Evolutionary conservation across 306 rosid species (phyloP).

Genomic region (Macrotyloma uniflorum): DNA sequence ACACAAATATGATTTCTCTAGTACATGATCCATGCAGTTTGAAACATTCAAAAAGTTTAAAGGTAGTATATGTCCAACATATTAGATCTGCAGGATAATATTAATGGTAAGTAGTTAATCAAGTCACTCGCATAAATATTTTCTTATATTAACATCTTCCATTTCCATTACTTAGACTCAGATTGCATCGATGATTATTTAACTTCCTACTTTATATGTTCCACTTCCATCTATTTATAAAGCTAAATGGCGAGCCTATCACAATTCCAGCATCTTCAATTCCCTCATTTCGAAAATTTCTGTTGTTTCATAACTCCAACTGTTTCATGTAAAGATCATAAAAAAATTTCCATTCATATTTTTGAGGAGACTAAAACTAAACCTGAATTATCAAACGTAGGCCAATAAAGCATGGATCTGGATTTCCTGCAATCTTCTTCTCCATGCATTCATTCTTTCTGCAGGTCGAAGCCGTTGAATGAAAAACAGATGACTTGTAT

Average conservation of each 20-base stretch:
- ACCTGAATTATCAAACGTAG: not conserved
- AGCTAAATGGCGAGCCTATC: not conserved
- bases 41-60: not conserved
- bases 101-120: not conserved
- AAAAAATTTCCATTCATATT: not conserved
- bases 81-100: not conserved
- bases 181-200: not conserved
- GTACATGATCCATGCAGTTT: not conserved
- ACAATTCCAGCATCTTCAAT: not conserved
- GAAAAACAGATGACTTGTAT: not conserved
- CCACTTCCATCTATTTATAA: not conserved
- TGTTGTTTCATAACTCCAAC: not conserved
- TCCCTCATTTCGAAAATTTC: not conserved
- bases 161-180: not conserved
- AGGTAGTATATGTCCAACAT: not conserved
- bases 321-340: not conserved
- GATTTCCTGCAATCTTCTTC: not conserved
- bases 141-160: not conserved
- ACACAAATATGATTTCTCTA: not conserved
- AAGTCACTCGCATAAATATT: not conserved
- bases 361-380: not conserved
- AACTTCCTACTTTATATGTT: not conserved
- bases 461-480: not conserved
- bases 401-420: not conserved
- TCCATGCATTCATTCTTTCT: not conserved